phyloP scores from a whole-genome alignment of 371 early-diverging fungal genomes.

The Mortierella sp. region DNA sequence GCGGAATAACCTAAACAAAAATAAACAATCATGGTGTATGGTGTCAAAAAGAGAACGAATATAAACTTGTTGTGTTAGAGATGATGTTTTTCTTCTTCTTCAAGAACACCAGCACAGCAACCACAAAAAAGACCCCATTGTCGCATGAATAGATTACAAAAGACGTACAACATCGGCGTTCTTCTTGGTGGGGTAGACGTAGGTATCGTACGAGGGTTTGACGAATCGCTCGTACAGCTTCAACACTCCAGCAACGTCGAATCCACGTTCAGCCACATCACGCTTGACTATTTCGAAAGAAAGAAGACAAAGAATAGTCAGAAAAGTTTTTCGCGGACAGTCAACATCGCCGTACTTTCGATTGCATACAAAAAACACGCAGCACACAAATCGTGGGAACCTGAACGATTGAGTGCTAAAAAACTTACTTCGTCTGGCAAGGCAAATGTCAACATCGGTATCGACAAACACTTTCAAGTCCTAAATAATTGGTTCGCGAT shows the following conservation, averaged over 20 bases:
- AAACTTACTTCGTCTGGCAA: slow-evolving; percentile 84
- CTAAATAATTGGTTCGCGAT: slow-evolving; percentile 6
- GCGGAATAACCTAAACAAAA: slow-evolving; percentile 80
- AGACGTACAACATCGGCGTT: slow-evolving; percentile 86
- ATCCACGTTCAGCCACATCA: slow-evolving; percentile 91
- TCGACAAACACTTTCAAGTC: slow-evolving; percentile 88
- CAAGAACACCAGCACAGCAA: too few species aligned
- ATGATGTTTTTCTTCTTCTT: too few species aligned
- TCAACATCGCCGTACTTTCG: not conserved
- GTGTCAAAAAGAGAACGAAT: slow-evolving; percentile 1
- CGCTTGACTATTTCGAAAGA: slow-evolving; percentile 74
- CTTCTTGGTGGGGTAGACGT: slow-evolving; percentile 89
- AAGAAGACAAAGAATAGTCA: not conserved
- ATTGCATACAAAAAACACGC: not conserved
- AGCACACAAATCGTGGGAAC: not conserved
- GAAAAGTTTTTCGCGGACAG: not conserved
- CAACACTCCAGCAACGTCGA: slow-evolving; percentile 86
- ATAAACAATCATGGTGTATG: not conserved
- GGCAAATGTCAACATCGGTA: slow-evolving; percentile 92
- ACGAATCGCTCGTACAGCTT: slow-evolving; percentile 89
- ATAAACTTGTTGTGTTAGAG: not conserved
- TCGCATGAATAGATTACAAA: not conserved
- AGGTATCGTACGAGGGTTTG: slow-evolving; percentile 92
- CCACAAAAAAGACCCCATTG: not conserved
- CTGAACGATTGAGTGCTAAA: too few species aligned